These are phyloP conservation scores for Mortierella sp. DNA, from an alignment of 371 early-diverging fungal genomes.

Conservation along the genomic window DNA sequence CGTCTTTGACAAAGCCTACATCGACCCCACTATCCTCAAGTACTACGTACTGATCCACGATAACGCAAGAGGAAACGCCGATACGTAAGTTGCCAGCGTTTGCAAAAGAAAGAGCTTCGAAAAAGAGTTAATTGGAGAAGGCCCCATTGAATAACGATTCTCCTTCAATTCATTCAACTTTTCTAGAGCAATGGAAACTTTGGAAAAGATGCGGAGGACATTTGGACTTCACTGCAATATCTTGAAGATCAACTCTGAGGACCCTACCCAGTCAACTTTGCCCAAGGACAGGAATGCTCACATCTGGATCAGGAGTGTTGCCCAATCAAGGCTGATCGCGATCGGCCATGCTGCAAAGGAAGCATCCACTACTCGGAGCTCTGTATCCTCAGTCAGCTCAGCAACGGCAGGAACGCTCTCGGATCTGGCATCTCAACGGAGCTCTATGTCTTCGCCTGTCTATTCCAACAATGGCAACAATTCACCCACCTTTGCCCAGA, in stretches of 20 bases:
- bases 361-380: conserved; percentile 24
- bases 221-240: conserved; percentile 78
- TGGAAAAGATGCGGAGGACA: conserved; percentile 75
- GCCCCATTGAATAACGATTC: background rate
- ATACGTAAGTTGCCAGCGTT: conserved; percentile 65
- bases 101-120: no score
- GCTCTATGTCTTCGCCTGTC: conserved; percentile 50
- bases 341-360: conserved; percentile 44
- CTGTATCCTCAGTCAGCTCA: conserved; percentile 38
- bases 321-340: conserved; percentile 33
- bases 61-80: conserved; percentile 64
- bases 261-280: conserved; percentile 25
- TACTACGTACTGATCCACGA: conserved; percentile 87
- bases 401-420: conserved; percentile 30
- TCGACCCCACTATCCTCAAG: conserved; percentile 75
- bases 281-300: conserved; percentile 36
- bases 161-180: background rate
- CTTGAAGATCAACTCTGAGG: conserved; percentile 68
- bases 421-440: conserved; percentile 40
- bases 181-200: conserved; percentile 68
- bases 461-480: conserved; percentile 42
- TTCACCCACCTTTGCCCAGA: conserved; percentile 46
- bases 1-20: conserved; percentile 74
- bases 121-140: background rate
- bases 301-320: conserved; percentile 35